A percentile compares a stretch with the other conserved stretches of the same genome.
Evolutionary conservation across 495 filamentous ascomycete species (phyloP).

Genomic region (Pseudotulostoma volvatum): DNA sequence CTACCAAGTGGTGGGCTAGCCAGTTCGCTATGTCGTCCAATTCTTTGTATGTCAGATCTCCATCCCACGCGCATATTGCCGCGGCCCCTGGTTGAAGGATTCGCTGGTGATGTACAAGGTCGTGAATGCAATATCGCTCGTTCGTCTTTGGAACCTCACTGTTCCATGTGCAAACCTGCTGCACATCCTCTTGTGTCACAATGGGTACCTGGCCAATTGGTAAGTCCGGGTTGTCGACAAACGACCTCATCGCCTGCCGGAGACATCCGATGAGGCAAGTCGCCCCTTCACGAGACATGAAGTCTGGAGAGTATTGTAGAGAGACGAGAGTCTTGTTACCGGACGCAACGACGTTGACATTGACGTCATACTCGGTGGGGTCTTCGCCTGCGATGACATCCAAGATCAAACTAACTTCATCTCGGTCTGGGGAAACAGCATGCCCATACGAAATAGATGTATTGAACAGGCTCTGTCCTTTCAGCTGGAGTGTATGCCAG

Average conservation of each 20-base stretch:
- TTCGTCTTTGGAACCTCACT: conserved; percentile 6
- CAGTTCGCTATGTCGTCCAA: conserved; percentile 18
- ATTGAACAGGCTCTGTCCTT: conserved; percentile 24
- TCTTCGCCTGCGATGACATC: no score
- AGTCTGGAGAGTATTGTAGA: no score
- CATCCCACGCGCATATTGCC: conserved; percentile 30
- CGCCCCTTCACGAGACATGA: no score
- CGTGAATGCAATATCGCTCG: conserved; percentile 22
- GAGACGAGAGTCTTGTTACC: no score
- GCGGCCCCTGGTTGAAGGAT: conserved; percentile 11
- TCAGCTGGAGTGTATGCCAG: conserved; percentile 22
- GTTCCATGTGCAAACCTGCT: conserved; percentile 10
- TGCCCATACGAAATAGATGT: conserved; percentile 21
- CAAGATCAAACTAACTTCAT: no score
- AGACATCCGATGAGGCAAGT: no score
- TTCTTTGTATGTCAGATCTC: conserved; percentile 33
- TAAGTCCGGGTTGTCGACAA: no score
- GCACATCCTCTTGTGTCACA: conserved; percentile 6
- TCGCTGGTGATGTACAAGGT: conserved; percentile 20
- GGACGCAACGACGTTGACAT: no score
- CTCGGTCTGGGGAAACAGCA: no score
- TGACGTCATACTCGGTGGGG: no score
- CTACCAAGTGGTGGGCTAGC: conserved; percentile 13
- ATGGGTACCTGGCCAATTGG: no score
- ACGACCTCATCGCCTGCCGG: no score